These are phyloP conservation scores for Erythrophleum ivorense DNA, from an alignment of 331 rosid species.

Conservation along the genomic window DNA sequence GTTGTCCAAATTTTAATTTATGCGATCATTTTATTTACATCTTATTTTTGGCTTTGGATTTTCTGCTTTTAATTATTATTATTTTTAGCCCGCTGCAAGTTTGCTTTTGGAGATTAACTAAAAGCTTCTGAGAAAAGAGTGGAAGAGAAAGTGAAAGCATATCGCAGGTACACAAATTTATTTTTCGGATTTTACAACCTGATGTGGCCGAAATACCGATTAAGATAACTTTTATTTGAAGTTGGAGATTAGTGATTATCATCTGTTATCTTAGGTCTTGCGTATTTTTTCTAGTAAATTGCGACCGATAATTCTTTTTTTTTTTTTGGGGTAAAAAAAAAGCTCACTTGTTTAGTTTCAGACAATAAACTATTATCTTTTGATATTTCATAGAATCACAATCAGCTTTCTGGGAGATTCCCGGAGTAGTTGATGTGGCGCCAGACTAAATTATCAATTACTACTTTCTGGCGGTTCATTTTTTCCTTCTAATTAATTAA, in stretches of 20 bases:
- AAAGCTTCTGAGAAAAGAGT: constrained; percentile 36
- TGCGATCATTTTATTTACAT: neutral
- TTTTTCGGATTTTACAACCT: constrained; percentile 22
- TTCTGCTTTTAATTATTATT: neutral
- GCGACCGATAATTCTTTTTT: neutral
- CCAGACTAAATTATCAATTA: constrained; percentile 29
- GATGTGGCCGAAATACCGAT: neutral
- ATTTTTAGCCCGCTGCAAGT: constrained; percentile 25
- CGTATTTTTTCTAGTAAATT: neutral
- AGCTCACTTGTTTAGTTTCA: constrained; percentile 40
- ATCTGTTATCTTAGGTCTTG: constrained; percentile 27
- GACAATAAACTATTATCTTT: constrained; percentile 29
- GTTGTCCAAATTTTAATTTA: constrained; percentile 2
- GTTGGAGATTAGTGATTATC: constrained; percentile 17
- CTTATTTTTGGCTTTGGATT: constrained; percentile 16
- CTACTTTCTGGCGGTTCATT: neutral
- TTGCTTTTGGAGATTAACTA: constrained; percentile 28
- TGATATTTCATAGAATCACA: constrained; percentile 45
- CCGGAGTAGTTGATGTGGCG: constrained; percentile 47
- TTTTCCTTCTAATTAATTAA: neutral
- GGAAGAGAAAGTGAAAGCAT: constrained; percentile 38
- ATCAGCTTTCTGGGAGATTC: constrained; percentile 42
- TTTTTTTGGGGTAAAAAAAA: constrained; percentile 37
- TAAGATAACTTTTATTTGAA: neutral
- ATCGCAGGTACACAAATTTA: constrained; percentile 48